Conservation (phyloP, 495 filamentous ascomycete species). For the Penicillium egyptiacum region DNA sequence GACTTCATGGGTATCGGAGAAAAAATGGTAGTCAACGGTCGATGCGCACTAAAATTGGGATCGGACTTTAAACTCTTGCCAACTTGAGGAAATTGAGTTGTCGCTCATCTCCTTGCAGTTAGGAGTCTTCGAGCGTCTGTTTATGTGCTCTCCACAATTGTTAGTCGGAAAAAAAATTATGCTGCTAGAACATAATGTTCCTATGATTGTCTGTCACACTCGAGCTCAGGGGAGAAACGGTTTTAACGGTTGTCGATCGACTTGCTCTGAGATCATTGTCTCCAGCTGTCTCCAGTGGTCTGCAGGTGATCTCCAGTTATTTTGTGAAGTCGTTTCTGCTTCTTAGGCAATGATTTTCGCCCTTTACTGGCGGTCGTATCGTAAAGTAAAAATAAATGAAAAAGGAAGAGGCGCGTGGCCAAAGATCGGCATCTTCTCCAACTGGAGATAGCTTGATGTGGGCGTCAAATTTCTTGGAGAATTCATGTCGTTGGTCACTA, state of each 20-base stretch:
- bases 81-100: slow-evolving; percentile 27
- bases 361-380: background rate
- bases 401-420: background rate
- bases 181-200: background rate
- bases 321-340: background rate
- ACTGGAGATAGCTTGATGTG: slow-evolving; percentile 10
- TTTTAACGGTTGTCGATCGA: slow-evolving; percentile 34
- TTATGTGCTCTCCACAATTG: slow-evolving; percentile 19
- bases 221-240: slow-evolving; percentile 22
- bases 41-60: slow-evolving; percentile 32
- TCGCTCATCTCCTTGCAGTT: slow-evolving; percentile 28
- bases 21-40: slow-evolving; percentile 2
- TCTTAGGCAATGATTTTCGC: slow-evolving; percentile 1
- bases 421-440: slow-evolving; percentile 7
- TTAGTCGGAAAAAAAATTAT: background rate
- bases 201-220: slow-evolving; percentile 13
- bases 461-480: slow-evolving; percentile 9
- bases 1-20: background rate
- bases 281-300: background rate
- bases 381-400: background rate
- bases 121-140: slow-evolving; percentile 37
- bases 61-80: slow-evolving; percentile 39
- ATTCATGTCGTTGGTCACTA: background rate
- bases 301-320: background rate
- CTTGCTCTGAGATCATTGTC: slow-evolving; percentile 9